These are phyloP conservation scores for Lanmaoa rubissima DNA, from an alignment of 768 basidiomycete genomes.

Conservation along the genomic window DNA sequence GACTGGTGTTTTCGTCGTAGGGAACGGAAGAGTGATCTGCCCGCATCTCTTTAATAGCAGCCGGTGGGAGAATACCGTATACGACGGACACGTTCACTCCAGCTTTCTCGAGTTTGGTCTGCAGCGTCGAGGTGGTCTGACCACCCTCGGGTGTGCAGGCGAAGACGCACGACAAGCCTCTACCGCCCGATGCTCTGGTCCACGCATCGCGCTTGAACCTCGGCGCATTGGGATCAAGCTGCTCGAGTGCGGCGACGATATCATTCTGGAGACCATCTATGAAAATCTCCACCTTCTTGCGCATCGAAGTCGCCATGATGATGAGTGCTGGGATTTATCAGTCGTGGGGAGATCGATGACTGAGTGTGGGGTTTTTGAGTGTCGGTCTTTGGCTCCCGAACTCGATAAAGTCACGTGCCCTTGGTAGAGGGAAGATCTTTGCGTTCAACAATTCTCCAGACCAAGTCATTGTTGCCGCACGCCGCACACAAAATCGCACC, in stretches of 20 bases:
- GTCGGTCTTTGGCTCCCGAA: background rate
- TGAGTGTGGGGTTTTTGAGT: background rate
- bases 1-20: slow-evolving; percentile 52
- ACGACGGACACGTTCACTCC: slow-evolving; percentile 95
- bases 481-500: background rate
- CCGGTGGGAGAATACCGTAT: slow-evolving; percentile 81
- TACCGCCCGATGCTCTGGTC: slow-evolving; percentile 66
- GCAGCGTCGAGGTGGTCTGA: slow-evolving; percentile 33
- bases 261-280: slow-evolving; percentile 72
- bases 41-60: slow-evolving; percentile 92
- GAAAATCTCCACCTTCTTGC: slow-evolving; percentile 72
- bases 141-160: slow-evolving; percentile 39
- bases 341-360: background rate
- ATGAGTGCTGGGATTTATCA: too few species aligned
- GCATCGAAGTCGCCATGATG: slow-evolving; percentile 49
- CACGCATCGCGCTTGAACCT: slow-evolving; percentile 81
- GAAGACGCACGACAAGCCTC: slow-evolving; percentile 83
- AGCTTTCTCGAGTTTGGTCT: slow-evolving; percentile 84
- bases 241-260: slow-evolving; percentile 76
- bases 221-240: slow-evolving; percentile 68
- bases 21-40: slow-evolving; percentile 83
- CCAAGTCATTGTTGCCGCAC: background rate
- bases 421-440: background rate
- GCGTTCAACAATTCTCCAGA: background rate
- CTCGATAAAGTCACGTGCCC: slow-evolving; percentile 27